Percentiles rank a stretch among this genome's conserved stretches.
These are phyloP conservation scores for Candida germanica DNA, from an alignment of 805 yeast genomes.

Conservation along the genomic window DNA sequence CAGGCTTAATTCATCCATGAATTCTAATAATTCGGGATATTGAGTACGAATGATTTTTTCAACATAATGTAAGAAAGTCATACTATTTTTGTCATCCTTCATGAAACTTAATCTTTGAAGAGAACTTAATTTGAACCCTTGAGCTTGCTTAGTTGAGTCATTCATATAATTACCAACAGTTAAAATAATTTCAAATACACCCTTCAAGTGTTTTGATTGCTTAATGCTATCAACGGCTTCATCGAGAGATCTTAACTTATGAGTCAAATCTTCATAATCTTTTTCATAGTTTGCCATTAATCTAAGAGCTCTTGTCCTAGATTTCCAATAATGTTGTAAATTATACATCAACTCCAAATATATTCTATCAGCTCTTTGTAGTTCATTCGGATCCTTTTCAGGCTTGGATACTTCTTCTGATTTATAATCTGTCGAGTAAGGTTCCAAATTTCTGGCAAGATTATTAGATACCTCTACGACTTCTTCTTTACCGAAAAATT, in stretches of 20 bases:
- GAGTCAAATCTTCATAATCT: conserved; percentile 61
- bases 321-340: conserved; percentile 67
- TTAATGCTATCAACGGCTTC: conserved; percentile 54
- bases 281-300: conserved; percentile 56
- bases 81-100: conserved; percentile 66
- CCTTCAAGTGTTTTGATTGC: conserved; percentile 51
- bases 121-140: conserved; percentile 69
- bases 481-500: conserved; percentile 68
- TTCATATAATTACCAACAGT: conserved; percentile 81
- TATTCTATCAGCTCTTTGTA: conserved; percentile 69
- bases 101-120: conserved; percentile 67
- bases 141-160: conserved; percentile 61
- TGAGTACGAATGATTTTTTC: conserved; percentile 64
- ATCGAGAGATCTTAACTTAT: conserved; percentile 56
- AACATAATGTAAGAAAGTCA: conserved; percentile 72
- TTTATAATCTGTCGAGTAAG: conserved; percentile 55
- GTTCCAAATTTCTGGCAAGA: conserved; percentile 55
- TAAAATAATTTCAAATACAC: conserved; percentile 61
- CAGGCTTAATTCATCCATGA: conserved; percentile 56
- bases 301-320: conserved; percentile 62
- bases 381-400: conserved; percentile 51
- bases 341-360: conserved; percentile 67
- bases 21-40: conserved; percentile 61
- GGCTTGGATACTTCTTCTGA: conserved; percentile 33
- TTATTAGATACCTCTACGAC: conserved; percentile 56